Conservation (phyloP, 257 asterid species). For the Echium plantagineum region DNA sequence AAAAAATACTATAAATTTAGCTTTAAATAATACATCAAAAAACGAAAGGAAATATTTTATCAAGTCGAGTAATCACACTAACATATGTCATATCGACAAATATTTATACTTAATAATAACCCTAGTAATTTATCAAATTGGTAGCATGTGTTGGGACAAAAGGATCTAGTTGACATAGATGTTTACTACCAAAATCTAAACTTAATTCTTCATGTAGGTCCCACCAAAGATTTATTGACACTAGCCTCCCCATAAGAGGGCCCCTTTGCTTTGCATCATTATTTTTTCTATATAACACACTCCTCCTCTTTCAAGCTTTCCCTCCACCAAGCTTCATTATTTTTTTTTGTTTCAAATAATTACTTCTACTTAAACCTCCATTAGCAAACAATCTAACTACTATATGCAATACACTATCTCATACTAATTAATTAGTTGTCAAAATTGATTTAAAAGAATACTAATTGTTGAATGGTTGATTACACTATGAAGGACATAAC, state of each 20-base stretch:
- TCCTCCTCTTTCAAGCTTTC: constrained; percentile 1
- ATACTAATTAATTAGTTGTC: not conserved
- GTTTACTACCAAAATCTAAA: constrained; percentile 33
- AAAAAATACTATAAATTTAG: too few relatives aligned
- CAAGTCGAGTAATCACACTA: too few relatives aligned
- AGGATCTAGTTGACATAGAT: constrained; percentile 16
- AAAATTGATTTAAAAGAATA: too few relatives aligned
- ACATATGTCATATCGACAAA: too few relatives aligned
- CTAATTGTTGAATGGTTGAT: not conserved
- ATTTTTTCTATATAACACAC: constrained; percentile 26
- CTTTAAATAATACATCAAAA: too few relatives aligned
- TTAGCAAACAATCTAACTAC: too few relatives aligned
- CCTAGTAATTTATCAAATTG: too few relatives aligned
- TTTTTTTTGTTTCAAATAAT: constrained; percentile 6
- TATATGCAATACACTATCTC: not conserved
- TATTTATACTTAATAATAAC: too few relatives aligned
- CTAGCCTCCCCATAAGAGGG: not conserved
- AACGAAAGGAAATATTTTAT: too few relatives aligned
- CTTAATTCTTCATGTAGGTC: constrained; percentile 38
- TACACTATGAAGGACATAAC: constrained; percentile 19
- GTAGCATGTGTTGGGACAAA: constrained; percentile 14
- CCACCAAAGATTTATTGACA: constrained; percentile 31
- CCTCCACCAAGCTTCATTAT: not conserved
- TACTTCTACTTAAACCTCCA: constrained; percentile 6
- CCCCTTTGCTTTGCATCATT: not conserved